These are phyloP conservation scores for Nigrospora oryzae DNA, from an alignment of 2,329 filamentous ascomycete species.

Conservation along the genomic window DNA sequence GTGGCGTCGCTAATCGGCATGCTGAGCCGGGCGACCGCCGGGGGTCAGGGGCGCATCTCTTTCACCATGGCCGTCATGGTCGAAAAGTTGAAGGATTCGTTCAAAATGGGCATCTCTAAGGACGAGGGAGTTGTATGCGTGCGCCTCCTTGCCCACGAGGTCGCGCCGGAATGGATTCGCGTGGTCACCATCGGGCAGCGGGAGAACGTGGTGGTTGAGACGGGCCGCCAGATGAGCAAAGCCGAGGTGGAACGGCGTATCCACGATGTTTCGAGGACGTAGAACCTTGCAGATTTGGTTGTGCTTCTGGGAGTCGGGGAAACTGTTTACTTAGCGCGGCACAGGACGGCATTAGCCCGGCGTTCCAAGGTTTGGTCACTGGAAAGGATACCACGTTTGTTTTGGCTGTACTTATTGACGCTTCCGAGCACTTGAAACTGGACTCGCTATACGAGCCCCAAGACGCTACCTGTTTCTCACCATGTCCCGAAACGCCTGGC, in stretches of 20 bases:
- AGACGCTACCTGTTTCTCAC: too few species aligned
- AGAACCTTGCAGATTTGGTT: constrained; percentile 1
- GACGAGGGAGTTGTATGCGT: constrained; percentile 44
- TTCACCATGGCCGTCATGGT: constrained; percentile 58
- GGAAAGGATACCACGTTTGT: too few species aligned
- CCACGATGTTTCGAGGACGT: constrained; percentile 8
- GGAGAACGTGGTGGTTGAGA: constrained; percentile 50
- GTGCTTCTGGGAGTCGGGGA: background rate
- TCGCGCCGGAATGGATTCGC: constrained; percentile 48
- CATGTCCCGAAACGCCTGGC: too few species aligned
- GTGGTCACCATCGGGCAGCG: constrained; percentile 41
- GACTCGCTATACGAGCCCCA: too few species aligned
- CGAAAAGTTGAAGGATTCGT: constrained; percentile 59
- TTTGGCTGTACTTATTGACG: too few species aligned
- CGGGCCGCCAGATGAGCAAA: constrained; percentile 24
- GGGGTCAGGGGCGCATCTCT: constrained; percentile 47
- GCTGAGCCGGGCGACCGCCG: constrained; percentile 46
- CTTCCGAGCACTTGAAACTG: too few species aligned
- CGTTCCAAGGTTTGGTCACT: too few species aligned
- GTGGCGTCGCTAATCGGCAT: constrained; percentile 60
- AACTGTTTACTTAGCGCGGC: too few species aligned
- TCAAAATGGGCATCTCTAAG: constrained; percentile 43
- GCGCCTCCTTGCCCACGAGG: constrained; percentile 41
- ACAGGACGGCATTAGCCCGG: too few species aligned
- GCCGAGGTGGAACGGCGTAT: constrained; percentile 21